Evolutionary conservation across 768 basidiomycete species (phyloP).

Genomic region (Podaxis mareebaensis): DNA sequence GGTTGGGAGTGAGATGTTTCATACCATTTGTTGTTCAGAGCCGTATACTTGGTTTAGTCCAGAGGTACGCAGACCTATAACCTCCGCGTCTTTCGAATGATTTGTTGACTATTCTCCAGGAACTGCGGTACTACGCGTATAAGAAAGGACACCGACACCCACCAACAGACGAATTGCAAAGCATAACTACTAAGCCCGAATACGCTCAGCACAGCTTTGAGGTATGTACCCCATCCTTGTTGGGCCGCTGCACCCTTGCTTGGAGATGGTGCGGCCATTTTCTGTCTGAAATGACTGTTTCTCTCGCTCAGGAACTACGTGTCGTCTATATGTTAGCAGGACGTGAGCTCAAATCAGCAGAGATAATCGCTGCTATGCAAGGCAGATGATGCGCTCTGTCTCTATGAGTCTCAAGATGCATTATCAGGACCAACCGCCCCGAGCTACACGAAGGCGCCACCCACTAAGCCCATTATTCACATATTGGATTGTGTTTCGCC

Average conservation of each 20-base stretch:
- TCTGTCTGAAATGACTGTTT: background rate
- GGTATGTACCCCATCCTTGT: slow-evolving; percentile 9
- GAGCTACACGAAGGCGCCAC: background rate
- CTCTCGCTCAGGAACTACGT: slow-evolving; percentile 18
- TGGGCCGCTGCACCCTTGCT: background rate
- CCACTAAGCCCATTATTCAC: background rate
- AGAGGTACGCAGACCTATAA: slow-evolving; percentile 14
- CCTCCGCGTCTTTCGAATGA: background rate
- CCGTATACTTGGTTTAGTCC: slow-evolving; percentile 19
- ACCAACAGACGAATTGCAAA: slow-evolving; percentile 12
- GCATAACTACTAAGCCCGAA: slow-evolving; percentile 12
- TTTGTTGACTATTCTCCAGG: slow-evolving; percentile 4
- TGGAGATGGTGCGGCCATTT: background rate
- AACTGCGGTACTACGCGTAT: slow-evolving; percentile 20
- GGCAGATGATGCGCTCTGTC: background rate
- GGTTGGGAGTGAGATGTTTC: slow-evolving; percentile 17
- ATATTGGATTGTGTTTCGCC: background rate
- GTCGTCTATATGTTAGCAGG: slow-evolving; percentile 18
- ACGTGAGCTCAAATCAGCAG: slow-evolving; percentile 18
- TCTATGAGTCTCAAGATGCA: background rate
- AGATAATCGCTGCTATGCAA: slow-evolving; percentile 14
- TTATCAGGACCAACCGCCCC: background rate
- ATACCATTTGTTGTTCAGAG: slow-evolving; percentile 14
- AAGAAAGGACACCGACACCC: slow-evolving; percentile 11
- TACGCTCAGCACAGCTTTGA: slow-evolving; percentile 21